Evolutionary conservation across 2,329 filamentous ascomycete species (phyloP).

Genomic region (Basipetospora chlamydospora): DNA sequence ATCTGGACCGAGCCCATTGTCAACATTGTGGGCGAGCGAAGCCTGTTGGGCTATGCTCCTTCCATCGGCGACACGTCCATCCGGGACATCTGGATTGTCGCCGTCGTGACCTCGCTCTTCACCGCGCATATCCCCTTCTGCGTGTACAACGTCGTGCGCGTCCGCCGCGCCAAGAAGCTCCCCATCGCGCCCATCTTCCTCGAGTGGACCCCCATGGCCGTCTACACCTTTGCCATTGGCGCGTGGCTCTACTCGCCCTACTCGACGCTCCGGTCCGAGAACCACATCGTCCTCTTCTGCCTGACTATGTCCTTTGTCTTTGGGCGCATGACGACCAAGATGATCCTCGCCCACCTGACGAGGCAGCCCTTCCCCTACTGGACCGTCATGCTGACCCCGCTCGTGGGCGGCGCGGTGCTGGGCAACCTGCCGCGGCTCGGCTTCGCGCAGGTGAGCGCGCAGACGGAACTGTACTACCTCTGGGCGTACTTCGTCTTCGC

Average conservation of each 20-base stretch:
- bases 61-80: constrained; percentile 59
- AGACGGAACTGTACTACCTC: constrained; percentile 65
- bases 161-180: constrained; percentile 55
- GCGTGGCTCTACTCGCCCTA: constrained; percentile 85
- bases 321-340: constrained; percentile 96
- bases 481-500: constrained; percentile 75
- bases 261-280: constrained; percentile 65
- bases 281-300: constrained; percentile 85
- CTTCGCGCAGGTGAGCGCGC: constrained; percentile 48
- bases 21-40: constrained; percentile 47
- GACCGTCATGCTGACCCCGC: constrained; percentile 79
- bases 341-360: constrained; percentile 90
- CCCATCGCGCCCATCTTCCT: constrained; percentile 73
- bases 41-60: constrained; percentile 36
- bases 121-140: constrained; percentile 75
- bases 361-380: constrained; percentile 92
- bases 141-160: constrained; percentile 69
- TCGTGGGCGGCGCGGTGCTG: constrained; percentile 71
- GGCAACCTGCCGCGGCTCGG: constrained; percentile 71
- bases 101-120: constrained; percentile 52
- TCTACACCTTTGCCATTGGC: constrained; percentile 61
- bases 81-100: constrained; percentile 73
- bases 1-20: constrained; percentile 72
- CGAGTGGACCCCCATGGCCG: constrained; percentile 83
- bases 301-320: constrained; percentile 94